A percentile compares a stretch with the other conserved stretches of the same genome.
phyloP scores from a whole-genome alignment of 2,329 filamentous ascomycete genomes.

The Ophiostoma tasmaniense region DNA sequence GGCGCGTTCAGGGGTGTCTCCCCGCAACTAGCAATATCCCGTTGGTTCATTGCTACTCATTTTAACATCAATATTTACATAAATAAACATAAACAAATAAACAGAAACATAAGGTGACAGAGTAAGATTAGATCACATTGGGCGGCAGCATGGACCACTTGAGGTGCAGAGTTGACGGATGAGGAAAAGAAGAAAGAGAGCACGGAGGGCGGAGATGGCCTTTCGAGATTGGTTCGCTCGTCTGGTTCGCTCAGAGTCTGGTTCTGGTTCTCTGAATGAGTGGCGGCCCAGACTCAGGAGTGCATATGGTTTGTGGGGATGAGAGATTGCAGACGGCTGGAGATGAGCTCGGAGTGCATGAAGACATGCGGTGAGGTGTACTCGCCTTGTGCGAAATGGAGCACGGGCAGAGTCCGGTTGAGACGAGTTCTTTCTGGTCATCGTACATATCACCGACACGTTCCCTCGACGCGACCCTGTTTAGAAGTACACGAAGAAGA shows the following conservation, averaged over 20 bases:
- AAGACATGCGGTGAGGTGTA: not conserved
- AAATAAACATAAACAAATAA: not conserved
- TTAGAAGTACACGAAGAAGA: not conserved
- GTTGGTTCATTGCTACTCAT: not conserved
- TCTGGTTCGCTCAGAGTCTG: not conserved
- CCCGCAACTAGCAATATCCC: not conserved
- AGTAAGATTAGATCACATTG: not conserved
- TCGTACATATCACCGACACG: not conserved
- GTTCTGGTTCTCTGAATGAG: not conserved
- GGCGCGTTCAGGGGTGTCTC: not conserved
- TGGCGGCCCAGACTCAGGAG: not conserved
- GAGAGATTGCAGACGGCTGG: not conserved
- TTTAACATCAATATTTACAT: not conserved
- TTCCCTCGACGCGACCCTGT: not conserved
- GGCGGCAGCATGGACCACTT: not conserved
- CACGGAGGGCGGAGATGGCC: not conserved
- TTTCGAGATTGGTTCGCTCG: not conserved
- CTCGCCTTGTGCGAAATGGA: too few species aligned
- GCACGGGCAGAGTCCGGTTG: not conserved
- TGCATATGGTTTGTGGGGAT: constrained; percentile 1
- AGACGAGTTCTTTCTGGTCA: not conserved
- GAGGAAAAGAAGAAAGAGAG: not conserved
- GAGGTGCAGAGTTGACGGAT: not conserved
- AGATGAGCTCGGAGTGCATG: not conserved
- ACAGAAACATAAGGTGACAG: not conserved